Evolutionary conservation across 73 alveolate species (phyloP).

Genomic region (Blepharisma japonicum): DNA sequence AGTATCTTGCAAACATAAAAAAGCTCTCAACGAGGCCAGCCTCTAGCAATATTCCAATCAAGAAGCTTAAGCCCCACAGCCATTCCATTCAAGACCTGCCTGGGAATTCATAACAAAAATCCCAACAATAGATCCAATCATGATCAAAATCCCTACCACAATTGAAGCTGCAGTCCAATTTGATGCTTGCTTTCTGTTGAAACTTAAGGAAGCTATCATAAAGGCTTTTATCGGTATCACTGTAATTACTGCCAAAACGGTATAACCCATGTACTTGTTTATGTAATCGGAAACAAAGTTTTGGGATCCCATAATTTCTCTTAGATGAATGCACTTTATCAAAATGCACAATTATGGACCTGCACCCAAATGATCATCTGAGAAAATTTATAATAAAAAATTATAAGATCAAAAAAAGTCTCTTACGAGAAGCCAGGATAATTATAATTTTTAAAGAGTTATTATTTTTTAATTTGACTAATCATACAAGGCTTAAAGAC

Average conservation of each 20-base stretch:
- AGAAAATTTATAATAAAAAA: too few species aligned
- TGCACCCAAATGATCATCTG: too few species aligned
- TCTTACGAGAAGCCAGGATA: too few species aligned
- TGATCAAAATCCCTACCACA: neutral
- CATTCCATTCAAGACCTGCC: neutral
- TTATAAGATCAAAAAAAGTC: too few species aligned
- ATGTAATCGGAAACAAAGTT: neutral
- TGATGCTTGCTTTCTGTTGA: neutral
- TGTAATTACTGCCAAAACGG: neutral
- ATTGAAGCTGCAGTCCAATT: neutral
- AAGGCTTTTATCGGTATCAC: neutral
- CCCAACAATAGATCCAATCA: conserved; percentile 6
- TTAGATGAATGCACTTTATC: too few species aligned
- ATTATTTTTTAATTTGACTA: too few species aligned
- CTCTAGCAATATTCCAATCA: neutral
- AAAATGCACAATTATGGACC: too few species aligned
- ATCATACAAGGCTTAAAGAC: too few species aligned
- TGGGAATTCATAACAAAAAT: neutral
- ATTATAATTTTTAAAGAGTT: too few species aligned
- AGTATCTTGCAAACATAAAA: neutral
- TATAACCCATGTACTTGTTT: conserved; percentile 12
- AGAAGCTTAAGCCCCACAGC: neutral
- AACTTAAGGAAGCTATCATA: neutral
- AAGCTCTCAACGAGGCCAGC: neutral
- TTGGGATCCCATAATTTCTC: neutral